Percentiles rank a stretch among this genome's conserved stretches.
Evolutionary conservation across 371 early-diverging fungal genomes (phyloP).

Genomic region (Apophysomyces trapeziformis): DNA sequence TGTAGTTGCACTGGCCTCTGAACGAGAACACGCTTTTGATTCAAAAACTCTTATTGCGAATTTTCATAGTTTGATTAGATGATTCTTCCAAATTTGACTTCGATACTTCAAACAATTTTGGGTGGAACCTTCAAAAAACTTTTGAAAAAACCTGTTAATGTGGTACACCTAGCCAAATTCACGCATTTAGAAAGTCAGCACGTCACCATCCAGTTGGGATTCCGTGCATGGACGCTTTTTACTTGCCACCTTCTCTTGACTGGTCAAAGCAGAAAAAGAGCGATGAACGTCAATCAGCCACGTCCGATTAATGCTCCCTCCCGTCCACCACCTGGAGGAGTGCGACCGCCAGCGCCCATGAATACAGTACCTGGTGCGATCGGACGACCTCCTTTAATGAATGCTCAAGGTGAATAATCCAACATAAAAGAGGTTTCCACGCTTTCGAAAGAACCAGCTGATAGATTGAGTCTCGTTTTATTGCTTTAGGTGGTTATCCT

Average conservation of each 20-base stretch:
- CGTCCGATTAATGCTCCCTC: slow-evolving; percentile 18
- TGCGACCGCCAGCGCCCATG: slow-evolving; percentile 15
- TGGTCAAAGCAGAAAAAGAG: slow-evolving; percentile 14
- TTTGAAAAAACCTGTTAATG: no score
- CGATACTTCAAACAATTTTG: no score
- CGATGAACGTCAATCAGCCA: slow-evolving; percentile 17
- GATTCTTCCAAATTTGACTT: no score
- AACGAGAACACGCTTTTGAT: no score
- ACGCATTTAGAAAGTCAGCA: neutral
- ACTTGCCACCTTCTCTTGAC: neutral
- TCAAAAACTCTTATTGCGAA: no score
- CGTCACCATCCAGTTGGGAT: neutral
- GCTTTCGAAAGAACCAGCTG: neutral
- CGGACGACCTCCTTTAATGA: neutral
- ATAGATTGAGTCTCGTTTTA: neutral
- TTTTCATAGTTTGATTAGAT: no score
- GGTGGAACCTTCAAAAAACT: no score
- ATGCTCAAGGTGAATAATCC: slow-evolving; percentile 8
- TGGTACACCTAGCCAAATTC: no score
- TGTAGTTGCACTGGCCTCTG: no score
- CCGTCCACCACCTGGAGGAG: slow-evolving; percentile 12
- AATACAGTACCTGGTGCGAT: slow-evolving; percentile 14
- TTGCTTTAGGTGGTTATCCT: neutral
- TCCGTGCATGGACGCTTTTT: neutral
- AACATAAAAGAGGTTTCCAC: neutral